Percentiles rank a stretch among this genome's conserved stretches.
Conservation (phyloP, 371 early-diverging fungal species). For the Mortierella sp. region DNA sequence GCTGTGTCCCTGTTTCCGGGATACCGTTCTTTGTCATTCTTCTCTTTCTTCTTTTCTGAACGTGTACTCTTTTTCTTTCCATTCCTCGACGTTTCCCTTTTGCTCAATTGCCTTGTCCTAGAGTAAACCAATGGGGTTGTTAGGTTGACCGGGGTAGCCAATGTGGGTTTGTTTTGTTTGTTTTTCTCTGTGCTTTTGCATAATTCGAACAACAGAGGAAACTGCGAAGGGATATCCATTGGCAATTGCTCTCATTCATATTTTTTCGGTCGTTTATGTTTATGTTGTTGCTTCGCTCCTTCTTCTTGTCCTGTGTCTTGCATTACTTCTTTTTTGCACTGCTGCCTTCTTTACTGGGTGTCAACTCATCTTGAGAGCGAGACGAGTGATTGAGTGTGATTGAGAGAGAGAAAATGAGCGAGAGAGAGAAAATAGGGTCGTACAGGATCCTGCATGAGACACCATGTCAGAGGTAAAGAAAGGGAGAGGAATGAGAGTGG, state of each 20-base stretch:
- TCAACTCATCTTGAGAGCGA: neutral
- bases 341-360: neutral
- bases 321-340: neutral
- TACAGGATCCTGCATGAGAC: constrained; percentile 11
- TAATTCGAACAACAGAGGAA: neutral
- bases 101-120: neutral
- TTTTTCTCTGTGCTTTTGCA: neutral
- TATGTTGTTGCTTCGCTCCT: neutral
- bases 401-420: neutral
- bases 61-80: neutral
- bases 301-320: neutral
- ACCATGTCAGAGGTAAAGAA: neutral
- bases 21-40: neutral
- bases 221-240: neutral
- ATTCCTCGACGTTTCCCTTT: neutral
- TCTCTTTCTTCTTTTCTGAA: neutral
- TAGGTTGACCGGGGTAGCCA: neutral
- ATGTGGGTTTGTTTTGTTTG: neutral
- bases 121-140: neutral
- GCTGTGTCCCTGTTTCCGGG: neutral
- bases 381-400: too few relatives aligned
- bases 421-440: neutral
- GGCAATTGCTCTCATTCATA: neutral
- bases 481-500: neutral
- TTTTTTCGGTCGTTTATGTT: neutral